These are phyloP conservation scores for Rhodotorula sp. DNA, from an alignment of 1,284 basidiomycete species.

Conservation along the genomic window DNA sequence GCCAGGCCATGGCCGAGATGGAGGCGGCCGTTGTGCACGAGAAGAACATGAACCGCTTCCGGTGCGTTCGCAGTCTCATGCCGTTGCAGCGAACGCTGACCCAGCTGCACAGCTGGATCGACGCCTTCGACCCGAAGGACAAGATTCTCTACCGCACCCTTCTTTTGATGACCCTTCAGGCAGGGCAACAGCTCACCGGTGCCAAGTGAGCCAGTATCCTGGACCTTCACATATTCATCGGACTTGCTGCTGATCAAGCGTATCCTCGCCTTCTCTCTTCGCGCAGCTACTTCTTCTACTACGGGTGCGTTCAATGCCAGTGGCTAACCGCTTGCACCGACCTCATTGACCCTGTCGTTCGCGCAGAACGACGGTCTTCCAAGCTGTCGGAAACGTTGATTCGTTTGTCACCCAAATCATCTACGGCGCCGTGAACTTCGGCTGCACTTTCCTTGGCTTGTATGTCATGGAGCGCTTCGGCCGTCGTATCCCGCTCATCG, in stretches of 20 bases:
- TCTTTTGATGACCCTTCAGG: slow-evolving; percentile 68
- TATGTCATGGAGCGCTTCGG: slow-evolving; percentile 71
- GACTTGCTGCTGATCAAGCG: no score
- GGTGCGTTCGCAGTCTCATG: slow-evolving; percentile 36
- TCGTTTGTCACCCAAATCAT: slow-evolving; percentile 73
- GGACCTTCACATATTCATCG: background rate
- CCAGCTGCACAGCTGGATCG: slow-evolving; percentile 55
- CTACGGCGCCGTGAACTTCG: slow-evolving; percentile 61
- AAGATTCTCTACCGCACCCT: slow-evolving; percentile 65
- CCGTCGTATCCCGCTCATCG: slow-evolving; percentile 63
- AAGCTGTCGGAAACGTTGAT: slow-evolving; percentile 66
- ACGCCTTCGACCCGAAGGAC: slow-evolving; percentile 61
- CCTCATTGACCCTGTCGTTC: no score
- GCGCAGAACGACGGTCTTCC: slow-evolving; percentile 57
- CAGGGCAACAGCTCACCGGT: slow-evolving; percentile 69
- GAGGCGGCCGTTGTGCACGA: slow-evolving; percentile 46
- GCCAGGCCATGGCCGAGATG: slow-evolving; percentile 51
- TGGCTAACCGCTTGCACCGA: no score
- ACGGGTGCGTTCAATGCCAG: slow-evolving; percentile 52
- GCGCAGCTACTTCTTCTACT: slow-evolving; percentile 50
- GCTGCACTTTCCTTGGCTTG: slow-evolving; percentile 56
- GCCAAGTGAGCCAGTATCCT: slow-evolving; percentile 52
- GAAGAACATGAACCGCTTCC: slow-evolving; percentile 40
- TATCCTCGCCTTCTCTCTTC: background rate
- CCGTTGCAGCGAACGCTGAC: background rate